Base-by-base conservation (phyloP, 148 eudicot species). In the Oxyria digyna region DNA sequence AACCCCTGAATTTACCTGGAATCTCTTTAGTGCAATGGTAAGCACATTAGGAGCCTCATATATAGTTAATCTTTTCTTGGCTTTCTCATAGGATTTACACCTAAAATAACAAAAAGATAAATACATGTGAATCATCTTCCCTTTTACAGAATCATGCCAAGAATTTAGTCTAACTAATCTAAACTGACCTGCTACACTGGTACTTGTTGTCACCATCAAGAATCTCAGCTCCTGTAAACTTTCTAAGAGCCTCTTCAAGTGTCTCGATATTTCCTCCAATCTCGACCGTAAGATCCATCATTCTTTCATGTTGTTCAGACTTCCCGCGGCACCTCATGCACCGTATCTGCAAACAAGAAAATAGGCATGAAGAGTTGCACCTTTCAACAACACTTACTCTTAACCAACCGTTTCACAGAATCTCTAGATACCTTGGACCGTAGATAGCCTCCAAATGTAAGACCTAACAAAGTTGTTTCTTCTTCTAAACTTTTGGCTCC, bases 121-220 rank as follows among this genome's bases (percentile, higher is more conserved):
- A 21, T 38, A 40, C 27, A 41, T 65, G 55, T 45, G 11, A 41
- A 63, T 65, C 59, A 71, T 42, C 2, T 43, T 37, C 6, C 57
- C 38, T 38, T 46, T 15, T 9, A 38, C 42, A 70, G 23, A 4
- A 67, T 3, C 21, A 45, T 14, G 20, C 18, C 50, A 45, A 45
- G 46, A 14, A 14, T 14, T 45, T 15, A 50, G 26, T 50, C 57
- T 27, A 50, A 18, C 21, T 5, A 50, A 20, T 29, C 31, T 24
- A n/a, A 75, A 81, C 84, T 42, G 72, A 89, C 97, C 97, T 88
- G 86, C 77, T 73, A 72, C 97, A 91, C 2, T 81, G 78, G 74
- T 87, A 91, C 81, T 91, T 89, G 79, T 91, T 89, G 65, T 91
- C 96, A 63, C 96, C 96, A 72, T 89, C 97, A 73, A 91, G 82